A percentile compares a stretch with the other conserved stretches of the same genome.
These are phyloP conservation scores for Mycena venus DNA, from an alignment of 768 basidiomycete genomes.

Conservation along the genomic window DNA sequence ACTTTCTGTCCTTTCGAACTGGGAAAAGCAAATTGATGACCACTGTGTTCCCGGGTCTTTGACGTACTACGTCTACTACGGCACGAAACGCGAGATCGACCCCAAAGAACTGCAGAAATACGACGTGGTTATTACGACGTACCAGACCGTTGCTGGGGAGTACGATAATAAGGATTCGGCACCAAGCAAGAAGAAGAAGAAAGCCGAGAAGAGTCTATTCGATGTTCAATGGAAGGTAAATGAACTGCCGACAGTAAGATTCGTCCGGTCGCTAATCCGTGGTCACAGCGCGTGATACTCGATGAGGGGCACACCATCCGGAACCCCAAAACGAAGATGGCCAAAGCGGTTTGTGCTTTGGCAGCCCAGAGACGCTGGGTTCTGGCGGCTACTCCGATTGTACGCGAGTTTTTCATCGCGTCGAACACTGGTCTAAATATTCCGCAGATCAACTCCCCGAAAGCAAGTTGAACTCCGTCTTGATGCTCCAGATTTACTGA, in stretches of 20 bases:
- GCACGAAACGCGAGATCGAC: constrained; percentile 70
- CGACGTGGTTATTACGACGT: constrained; percentile 89
- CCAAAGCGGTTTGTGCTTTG: constrained; percentile 73
- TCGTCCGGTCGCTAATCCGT: not conserved
- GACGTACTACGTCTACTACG: constrained; percentile 78
- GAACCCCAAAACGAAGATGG: constrained; percentile 90
- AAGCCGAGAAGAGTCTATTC: constrained; percentile 69
- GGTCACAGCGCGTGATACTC: constrained; percentile 75
- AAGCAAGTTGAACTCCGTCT: constrained; percentile 51
- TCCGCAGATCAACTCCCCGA: constrained; percentile 82
- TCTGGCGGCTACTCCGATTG: constrained; percentile 90
- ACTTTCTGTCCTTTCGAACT: constrained; percentile 66
- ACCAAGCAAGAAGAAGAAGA: constrained; percentile 73
- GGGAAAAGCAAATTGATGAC: constrained; percentile 87
- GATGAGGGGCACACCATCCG: constrained; percentile 93
- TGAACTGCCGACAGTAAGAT: not conserved
- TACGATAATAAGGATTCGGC: constrained; percentile 50
- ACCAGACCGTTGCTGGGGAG: constrained; percentile 78
- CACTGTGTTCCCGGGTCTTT: constrained; percentile 71
- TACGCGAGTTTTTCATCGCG: constrained; percentile 53
- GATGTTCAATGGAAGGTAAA: constrained; percentile 85
- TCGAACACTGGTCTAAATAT: constrained; percentile 12
- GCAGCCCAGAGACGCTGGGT: constrained; percentile 84
- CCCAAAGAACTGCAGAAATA: constrained; percentile 71
- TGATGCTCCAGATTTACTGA: not conserved